These are phyloP conservation scores for Phialocephala sp. DNA, from an alignment of 2,329 filamentous ascomycete species.

Conservation along the genomic window DNA sequence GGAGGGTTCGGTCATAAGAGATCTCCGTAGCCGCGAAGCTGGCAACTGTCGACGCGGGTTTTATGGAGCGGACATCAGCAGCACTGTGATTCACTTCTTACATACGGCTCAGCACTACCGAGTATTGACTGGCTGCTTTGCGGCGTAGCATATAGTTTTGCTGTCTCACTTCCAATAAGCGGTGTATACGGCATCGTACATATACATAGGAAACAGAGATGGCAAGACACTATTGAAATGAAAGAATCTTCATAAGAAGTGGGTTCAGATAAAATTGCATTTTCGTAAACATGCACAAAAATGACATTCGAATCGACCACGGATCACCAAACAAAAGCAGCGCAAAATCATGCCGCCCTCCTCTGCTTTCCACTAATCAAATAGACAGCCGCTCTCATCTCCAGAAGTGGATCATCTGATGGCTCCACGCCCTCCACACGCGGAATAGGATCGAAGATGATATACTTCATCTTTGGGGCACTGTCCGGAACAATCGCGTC, in stretches of 20 bases:
- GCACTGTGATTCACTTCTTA: too few species aligned
- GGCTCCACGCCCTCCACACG: slow-evolving; percentile 58
- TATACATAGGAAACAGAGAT: neutral
- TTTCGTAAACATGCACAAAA: neutral
- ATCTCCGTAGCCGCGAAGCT: too few species aligned
- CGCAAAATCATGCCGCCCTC: slow-evolving; percentile 47
- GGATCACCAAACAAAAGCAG: neutral
- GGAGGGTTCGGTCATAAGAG: too few species aligned
- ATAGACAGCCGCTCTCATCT: slow-evolving; percentile 61
- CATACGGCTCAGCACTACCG: neutral
- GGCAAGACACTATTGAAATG: neutral
- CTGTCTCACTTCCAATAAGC: neutral
- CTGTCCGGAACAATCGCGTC: slow-evolving; percentile 48
- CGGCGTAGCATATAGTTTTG: neutral
- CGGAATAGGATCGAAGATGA: slow-evolving; percentile 65
- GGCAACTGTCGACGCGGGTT: too few species aligned
- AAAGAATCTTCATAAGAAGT: neutral
- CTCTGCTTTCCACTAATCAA: slow-evolving; percentile 59
- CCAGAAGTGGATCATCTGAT: slow-evolving; percentile 60
- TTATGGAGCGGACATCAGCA: too few species aligned
- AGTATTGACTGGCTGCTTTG: neutral
- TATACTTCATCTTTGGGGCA: slow-evolving; percentile 52
- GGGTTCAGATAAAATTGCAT: neutral
- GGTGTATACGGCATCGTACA: neutral
- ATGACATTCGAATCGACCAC: neutral